Evolutionary conservation across 495 filamentous ascomycete genomes (phyloP), one percentile per base, ranked within the genome.

Genomic region (Neurospora africana): DNA sequence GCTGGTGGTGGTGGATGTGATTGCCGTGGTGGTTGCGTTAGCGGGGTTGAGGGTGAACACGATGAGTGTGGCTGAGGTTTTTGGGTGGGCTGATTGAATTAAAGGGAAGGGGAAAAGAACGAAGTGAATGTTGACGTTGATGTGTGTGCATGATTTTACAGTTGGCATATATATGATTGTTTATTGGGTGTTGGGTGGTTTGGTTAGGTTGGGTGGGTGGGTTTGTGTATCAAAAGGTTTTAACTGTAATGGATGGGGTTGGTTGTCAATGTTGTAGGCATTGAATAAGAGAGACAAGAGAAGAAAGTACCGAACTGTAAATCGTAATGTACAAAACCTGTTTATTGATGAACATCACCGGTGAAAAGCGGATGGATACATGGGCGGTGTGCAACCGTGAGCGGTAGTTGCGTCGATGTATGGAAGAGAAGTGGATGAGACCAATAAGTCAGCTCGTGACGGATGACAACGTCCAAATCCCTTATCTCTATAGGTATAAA

Each of bases 41-140:
- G 82, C 86, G 19, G 95, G 91, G 7, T 86, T 93, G 38, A 83
- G 93, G 72, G 88, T 83, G 76, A 97, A 91, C 78, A 88, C 87
- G 4, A 72, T 91, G 65, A 93, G 93, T 77, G 89, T 98, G 35
- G 88, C 87, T 5, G 93, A 97, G 76, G 88, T 98, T 13, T 99
- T 98, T 87, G 95, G 96, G 40, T 96, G 90, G 88, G 82, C 81
- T 10, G 82, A 85, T 75, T 85, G 47, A 75, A 2, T 1, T 9
- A 33, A 33, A 17, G 2, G 19, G 17, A 30, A 6, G 47, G 11
- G 13, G 1, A 5, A 10, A 15, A 33, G 53, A 33, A 65, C 19
- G 27, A 61, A 19, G 30, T 65, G 27, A 58, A 58, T 15, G 21
- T 27, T 23, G 13, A 61, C 17, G 53, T 30, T 65, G 47, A 58